Conservation (phyloP, 2,329 filamentous ascomycete species). For the Cordyceps cicadae region DNA sequence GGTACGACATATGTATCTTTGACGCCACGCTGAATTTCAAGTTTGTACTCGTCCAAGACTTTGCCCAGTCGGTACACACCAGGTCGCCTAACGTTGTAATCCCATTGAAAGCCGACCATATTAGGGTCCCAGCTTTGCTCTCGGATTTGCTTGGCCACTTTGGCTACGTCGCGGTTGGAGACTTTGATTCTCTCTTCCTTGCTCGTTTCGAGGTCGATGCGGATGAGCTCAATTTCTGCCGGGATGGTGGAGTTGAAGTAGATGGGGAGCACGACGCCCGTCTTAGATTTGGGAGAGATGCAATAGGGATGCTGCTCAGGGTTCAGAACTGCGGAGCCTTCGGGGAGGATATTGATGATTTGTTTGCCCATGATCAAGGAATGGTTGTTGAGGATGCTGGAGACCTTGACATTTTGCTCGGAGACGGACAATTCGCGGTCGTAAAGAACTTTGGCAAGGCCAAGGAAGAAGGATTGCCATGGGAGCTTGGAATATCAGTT, state of each 20-base stretch:
- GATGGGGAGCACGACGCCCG: constrained; percentile 64
- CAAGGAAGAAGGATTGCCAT: constrained; percentile 62
- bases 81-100: constrained; percentile 71
- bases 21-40: constrained; percentile 73
- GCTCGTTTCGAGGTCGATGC: constrained; percentile 75
- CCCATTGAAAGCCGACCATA: constrained; percentile 55
- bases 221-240: constrained; percentile 78
- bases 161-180: constrained; percentile 62
- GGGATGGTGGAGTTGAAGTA: constrained; percentile 91
- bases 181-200: constrained; percentile 74
- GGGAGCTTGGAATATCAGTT: constrained; percentile 48
- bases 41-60: constrained; percentile 86
- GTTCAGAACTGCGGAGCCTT: constrained; percentile 89
- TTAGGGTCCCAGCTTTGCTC: constrained; percentile 57
- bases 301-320: constrained; percentile 76
- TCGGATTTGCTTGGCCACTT: constrained; percentile 60
- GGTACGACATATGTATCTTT: constrained; percentile 76
- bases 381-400: constrained; percentile 79
- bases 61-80: constrained; percentile 79
- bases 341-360: constrained; percentile 94
- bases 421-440: constrained; percentile 89
- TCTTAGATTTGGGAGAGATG: constrained; percentile 54
- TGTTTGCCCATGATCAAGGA: constrained; percentile 93
- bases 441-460: constrained; percentile 72
- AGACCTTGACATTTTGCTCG: constrained; percentile 85